phyloP scores from a whole-genome alignment of 139 green algal genomes.

The Ettlia oleoabundans region DNA sequence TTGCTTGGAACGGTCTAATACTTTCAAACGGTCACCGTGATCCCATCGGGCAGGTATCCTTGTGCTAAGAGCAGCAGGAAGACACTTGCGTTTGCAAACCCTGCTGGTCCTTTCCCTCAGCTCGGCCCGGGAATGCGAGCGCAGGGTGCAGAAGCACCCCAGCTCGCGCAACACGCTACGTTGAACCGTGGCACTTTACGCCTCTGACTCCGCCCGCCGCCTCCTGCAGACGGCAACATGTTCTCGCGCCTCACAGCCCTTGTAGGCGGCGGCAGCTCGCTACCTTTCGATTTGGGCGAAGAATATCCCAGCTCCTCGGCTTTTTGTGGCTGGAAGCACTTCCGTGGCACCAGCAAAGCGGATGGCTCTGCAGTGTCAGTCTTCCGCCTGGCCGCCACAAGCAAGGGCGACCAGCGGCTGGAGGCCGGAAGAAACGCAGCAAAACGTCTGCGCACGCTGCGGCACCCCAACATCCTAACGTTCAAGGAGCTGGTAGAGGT shows the following conservation, averaged over 20 bases:
- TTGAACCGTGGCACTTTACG: too few species aligned
- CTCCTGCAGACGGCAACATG: slow-evolving; percentile 55
- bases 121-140: too few species aligned
- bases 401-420: slow-evolving; percentile 63
- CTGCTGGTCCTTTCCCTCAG: too few species aligned
- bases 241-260: slow-evolving; percentile 85
- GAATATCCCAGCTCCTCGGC: slow-evolving; percentile 38
- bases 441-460: slow-evolving; percentile 80
- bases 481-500: slow-evolving; percentile 85
- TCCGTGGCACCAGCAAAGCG: slow-evolving; percentile 65
- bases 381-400: slow-evolving; percentile 71
- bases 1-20: too few species aligned
- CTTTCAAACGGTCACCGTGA: too few species aligned
- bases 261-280: slow-evolving; percentile 59
- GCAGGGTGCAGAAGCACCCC: not conserved
- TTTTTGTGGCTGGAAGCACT: slow-evolving; percentile 82
- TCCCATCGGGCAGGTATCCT: too few species aligned
- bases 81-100: too few species aligned
- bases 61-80: too few species aligned
- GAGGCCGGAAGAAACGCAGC: slow-evolving; percentile 80
- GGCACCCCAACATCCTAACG: slow-evolving; percentile 86
- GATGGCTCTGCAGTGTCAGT: slow-evolving; percentile 78
- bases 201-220: too few species aligned
- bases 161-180: too few species aligned
- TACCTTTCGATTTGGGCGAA: slow-evolving; percentile 77